Conservation (phyloP, 495 filamentous ascomycete species). For the Neurospora pannonica region DNA sequence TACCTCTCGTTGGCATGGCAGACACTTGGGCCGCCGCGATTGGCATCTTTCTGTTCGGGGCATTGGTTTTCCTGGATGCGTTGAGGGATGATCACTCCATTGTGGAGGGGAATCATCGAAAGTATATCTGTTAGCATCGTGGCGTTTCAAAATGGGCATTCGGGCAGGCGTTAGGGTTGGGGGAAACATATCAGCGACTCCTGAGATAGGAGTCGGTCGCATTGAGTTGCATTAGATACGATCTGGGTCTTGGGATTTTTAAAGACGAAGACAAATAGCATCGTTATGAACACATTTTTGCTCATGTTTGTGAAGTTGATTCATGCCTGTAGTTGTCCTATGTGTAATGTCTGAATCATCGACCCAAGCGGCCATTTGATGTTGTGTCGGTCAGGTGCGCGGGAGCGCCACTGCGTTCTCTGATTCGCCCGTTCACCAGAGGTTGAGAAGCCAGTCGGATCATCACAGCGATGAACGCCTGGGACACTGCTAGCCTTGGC, state of each 20-base stretch:
- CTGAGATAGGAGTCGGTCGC: background rate
- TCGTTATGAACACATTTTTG: background rate
- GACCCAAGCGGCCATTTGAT: background rate
- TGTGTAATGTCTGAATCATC: too few relatives aligned
- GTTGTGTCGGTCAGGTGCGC: background rate
- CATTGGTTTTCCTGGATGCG: background rate
- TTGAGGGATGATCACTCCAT: background rate
- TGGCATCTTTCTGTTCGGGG: background rate
- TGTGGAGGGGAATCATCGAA: background rate
- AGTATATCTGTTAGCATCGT: background rate
- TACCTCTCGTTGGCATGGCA: background rate
- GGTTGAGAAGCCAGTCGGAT: background rate
- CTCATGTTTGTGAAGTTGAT: background rate
- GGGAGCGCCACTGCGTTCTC: background rate
- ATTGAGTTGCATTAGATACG: background rate
- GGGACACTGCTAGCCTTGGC: background rate
- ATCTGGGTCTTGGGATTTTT: background rate
- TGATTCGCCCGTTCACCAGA: background rate
- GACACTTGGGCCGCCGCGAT: background rate
- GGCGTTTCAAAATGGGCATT: background rate
- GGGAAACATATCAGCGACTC: background rate
- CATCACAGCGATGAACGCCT: background rate
- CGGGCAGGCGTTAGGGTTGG: background rate
- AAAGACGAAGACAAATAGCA: background rate
- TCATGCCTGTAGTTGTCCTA: background rate